These are phyloP conservation scores for Panicum virgatum DNA, from an alignment of 202 grass and related monocot genomes.

Conservation along the genomic window DNA sequence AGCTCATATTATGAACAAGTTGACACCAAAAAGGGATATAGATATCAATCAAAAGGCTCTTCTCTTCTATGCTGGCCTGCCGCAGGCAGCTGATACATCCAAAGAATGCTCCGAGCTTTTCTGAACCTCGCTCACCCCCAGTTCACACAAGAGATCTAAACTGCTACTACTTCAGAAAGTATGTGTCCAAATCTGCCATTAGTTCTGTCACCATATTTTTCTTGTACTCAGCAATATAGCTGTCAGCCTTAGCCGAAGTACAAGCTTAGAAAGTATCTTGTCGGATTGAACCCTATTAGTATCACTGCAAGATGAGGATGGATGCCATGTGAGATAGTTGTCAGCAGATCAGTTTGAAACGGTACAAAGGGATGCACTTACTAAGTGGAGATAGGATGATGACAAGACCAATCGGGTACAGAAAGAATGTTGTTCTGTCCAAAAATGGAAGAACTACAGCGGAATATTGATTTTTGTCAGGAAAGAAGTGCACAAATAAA, in stretches of 20 bases:
- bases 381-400: conserved; percentile 83
- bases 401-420: conserved; percentile 89
- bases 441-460: conserved; percentile 88
- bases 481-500: not conserved
- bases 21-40: conserved; percentile 28
- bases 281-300: conserved; percentile 96
- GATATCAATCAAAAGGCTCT: conserved; percentile 9
- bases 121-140: not conserved
- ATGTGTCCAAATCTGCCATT: conserved; percentile 50
- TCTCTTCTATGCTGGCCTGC: conserved; percentile 1
- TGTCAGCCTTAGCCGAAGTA: conserved; percentile 65
- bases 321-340: conserved; percentile 19
- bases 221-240: conserved; percentile 16
- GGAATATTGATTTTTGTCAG: conserved; percentile 24
- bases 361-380: conserved; percentile 49
- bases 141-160: conserved; percentile 38
- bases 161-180: conserved; percentile 37
- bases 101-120: conserved; percentile 29
- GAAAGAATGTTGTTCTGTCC: conserved; percentile 95
- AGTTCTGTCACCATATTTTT: conserved; percentile 29
- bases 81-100: conserved; percentile 14
- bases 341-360: not conserved
- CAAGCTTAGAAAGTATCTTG: conserved; percentile 91
- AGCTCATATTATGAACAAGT: conserved; percentile 54
- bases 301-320: conserved; percentile 65